Evolutionary conservation across 169 alveolate species (phyloP).

Genomic region (Plasmodium sp.): DNA sequence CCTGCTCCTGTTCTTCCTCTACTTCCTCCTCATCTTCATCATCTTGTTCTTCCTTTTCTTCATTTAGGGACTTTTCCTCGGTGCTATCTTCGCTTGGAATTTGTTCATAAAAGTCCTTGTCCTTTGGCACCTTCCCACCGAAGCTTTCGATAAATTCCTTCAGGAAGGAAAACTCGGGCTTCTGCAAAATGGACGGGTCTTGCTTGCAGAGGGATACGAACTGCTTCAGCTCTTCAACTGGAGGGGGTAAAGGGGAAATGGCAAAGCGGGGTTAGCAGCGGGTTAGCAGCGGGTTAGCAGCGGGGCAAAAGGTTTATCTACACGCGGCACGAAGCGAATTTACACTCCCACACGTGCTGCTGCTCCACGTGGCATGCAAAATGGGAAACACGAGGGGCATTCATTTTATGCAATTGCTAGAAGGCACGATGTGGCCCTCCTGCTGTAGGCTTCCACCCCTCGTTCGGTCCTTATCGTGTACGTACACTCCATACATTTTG

Average conservation of each 20-base stretch:
- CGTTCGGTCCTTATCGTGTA: background rate
- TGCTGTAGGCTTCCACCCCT: background rate
- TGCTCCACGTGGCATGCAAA: background rate
- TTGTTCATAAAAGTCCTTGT: constrained; percentile 19
- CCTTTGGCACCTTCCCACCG: constrained; percentile 76
- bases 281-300: background rate
- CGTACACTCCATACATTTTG: background rate
- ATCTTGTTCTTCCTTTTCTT: constrained; percentile 26
- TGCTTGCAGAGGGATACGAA: constrained; percentile 76
- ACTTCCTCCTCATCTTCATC: constrained; percentile 73
- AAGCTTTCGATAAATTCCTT: constrained; percentile 76
- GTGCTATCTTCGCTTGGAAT: constrained; percentile 69
- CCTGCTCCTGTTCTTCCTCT: constrained; percentile 73
- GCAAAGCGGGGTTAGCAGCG: background rate
- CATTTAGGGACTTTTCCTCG: constrained; percentile 33
- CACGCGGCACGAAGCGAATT: background rate
- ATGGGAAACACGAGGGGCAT: background rate
- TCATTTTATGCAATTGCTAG: background rate
- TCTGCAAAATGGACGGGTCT: constrained; percentile 77
- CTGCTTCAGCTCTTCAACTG: constrained; percentile 82
- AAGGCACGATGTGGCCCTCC: background rate
- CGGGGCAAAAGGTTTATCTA: background rate
- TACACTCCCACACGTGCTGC: background rate
- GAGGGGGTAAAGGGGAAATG: background rate
- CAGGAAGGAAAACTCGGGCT: constrained; percentile 80